These are phyloP conservation scores for Lasiodiplodia sp. DNA, from an alignment of 2,329 filamentous ascomycete genomes.

Conservation along the genomic window DNA sequence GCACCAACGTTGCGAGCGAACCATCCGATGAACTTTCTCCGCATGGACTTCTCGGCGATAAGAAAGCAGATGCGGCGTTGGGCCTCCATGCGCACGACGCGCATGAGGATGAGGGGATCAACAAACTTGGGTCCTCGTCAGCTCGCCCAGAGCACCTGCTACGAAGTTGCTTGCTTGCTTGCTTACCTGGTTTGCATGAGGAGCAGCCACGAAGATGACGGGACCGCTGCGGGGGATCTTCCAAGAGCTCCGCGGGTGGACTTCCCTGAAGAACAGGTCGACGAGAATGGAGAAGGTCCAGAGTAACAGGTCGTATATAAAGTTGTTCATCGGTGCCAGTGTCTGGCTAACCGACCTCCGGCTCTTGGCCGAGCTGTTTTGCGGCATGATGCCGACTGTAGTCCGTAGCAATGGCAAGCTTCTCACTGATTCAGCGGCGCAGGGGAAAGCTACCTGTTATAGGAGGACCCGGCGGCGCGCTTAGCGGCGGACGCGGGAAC, in stretches of 20 bases:
- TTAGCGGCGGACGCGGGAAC: conserved; percentile 5
- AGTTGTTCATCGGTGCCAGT: conserved; percentile 31
- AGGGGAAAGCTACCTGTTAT: conserved; percentile 12
- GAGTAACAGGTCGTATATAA: conserved; percentile 49
- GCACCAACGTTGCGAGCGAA: conserved; percentile 84
- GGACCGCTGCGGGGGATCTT: conserved; percentile 88
- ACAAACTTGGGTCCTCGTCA: conserved; percentile 72
- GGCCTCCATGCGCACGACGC: conserved; percentile 85
- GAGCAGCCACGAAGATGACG: conserved; percentile 93
- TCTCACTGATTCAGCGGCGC: not conserved
- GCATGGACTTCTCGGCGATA: conserved; percentile 94
- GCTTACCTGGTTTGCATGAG: conserved; percentile 90
- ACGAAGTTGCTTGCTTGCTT: too few relatives aligned
- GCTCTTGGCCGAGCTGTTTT: conserved; percentile 13
- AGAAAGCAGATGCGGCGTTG: conserved; percentile 89
- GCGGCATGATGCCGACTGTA: conserved; percentile 23
- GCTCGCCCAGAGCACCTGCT: not conserved
- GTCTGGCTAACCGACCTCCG: conserved; percentile 8
- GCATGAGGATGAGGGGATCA: conserved; percentile 91
- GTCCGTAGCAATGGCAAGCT: not conserved
- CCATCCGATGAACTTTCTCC: conserved; percentile 86
- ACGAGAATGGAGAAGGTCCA: conserved; percentile 83
- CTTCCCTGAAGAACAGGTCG: conserved; percentile 97
- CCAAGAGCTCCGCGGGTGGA: conserved; percentile 94
- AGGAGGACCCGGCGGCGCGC: conserved; percentile 3